Evolutionary conservation across 345 rosid genomes (phyloP).

Genomic region (Salix dunnii): DNA sequence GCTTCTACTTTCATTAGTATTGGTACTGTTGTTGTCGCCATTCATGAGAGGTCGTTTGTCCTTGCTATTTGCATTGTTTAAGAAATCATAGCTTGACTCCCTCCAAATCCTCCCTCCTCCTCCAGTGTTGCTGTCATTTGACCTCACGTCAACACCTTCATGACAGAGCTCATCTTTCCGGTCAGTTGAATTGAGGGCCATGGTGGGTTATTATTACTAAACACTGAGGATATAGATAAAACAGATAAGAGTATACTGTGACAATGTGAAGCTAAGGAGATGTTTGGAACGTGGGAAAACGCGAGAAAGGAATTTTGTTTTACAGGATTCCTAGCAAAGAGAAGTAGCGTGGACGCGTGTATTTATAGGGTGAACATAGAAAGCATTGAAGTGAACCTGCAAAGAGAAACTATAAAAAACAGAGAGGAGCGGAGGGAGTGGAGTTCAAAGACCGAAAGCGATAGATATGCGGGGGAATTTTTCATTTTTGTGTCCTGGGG

Average conservation of each 20-base stretch:
- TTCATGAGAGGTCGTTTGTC: constrained; percentile 10
- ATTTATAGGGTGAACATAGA: neutral
- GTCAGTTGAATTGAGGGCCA: constrained; percentile 41
- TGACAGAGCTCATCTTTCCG: constrained; percentile 30
- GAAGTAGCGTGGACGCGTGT: neutral
- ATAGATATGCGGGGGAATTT: neutral
- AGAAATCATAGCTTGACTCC: constrained; percentile 56
- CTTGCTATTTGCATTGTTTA: constrained; percentile 24
- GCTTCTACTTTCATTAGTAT: neutral
- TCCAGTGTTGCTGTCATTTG: neutral
- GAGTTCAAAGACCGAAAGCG: neutral
- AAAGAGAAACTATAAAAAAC: neutral
- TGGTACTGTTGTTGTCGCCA: neutral
- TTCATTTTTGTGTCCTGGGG: neutral
- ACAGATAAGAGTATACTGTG: too few relatives aligned
- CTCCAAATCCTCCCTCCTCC: constrained; percentile 46
- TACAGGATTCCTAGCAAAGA: neutral
- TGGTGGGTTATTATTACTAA: neutral
- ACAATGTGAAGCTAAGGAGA: neutral
- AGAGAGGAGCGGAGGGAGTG: neutral
- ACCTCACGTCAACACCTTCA: constrained; percentile 17
- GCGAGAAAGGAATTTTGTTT: neutral
- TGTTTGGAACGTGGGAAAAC: constrained; percentile 1
- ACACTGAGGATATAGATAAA: neutral
- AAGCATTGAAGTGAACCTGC: neutral